phyloP scores from a whole-genome alignment of 345 rosid species.

The Conringia planisiliqua region DNA sequence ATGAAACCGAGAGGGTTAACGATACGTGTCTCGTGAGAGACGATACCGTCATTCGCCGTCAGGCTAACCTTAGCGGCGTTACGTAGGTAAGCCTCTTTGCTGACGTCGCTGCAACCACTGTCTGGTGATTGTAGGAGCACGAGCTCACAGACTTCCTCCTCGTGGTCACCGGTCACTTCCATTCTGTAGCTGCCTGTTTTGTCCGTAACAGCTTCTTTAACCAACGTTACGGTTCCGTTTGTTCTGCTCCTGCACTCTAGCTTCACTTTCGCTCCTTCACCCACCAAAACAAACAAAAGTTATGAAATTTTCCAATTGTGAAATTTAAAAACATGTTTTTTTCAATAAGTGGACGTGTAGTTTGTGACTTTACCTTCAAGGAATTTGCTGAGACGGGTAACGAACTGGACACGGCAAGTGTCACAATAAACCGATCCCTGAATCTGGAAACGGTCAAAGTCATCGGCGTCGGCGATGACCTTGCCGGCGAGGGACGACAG shows the following conservation, averaged over 20 bases:
- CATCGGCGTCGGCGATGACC: constrained; percentile 28
- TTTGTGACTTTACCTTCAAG: constrained; percentile 31
- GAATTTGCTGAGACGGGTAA: constrained; percentile 45
- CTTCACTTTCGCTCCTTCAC: constrained; percentile 50
- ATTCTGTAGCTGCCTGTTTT: constrained; percentile 41
- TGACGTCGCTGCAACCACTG: constrained; percentile 41
- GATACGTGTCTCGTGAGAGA: constrained; percentile 33
- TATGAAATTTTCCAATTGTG: too few relatives aligned
- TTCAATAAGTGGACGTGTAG: not conserved
- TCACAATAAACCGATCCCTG: constrained; percentile 60
- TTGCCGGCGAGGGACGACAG: constrained; percentile 35
- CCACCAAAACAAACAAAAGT: not conserved
- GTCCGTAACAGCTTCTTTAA: constrained; percentile 41
- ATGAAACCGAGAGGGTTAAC: constrained; percentile 66
- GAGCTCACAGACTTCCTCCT: constrained; percentile 60
- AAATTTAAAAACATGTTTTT: too few relatives aligned
- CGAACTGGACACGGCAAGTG: constrained; percentile 60
- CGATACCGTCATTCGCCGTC: constrained; percentile 47
- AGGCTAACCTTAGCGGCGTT: constrained; percentile 47
- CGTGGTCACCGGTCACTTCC: constrained; percentile 53
- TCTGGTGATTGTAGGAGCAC: constrained; percentile 38
- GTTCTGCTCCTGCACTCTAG: constrained; percentile 52
- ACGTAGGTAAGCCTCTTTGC: constrained; percentile 30
- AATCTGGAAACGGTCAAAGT: constrained; percentile 35
- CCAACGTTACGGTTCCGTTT: constrained; percentile 32